Base-by-base conservation (phyloP, 352 stramenopile species). In the Aphanomyces stellatus region DNA sequence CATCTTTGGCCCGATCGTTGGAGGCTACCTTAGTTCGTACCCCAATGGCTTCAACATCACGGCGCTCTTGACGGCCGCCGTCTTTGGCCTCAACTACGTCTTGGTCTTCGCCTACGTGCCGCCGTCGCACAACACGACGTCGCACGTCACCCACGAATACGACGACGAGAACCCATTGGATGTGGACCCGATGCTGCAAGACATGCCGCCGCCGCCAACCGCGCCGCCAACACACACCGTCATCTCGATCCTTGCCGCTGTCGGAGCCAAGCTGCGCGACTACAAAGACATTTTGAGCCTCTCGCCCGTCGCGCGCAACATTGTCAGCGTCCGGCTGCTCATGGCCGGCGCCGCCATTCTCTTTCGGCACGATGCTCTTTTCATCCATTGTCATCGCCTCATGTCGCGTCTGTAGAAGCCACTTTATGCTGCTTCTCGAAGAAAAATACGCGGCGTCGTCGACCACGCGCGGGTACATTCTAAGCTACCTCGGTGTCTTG, bases 31-130 rank as follows among this genome's bases (percentile, higher is more conserved):
- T 25, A 84, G 84, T 51, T 68, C 74, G 8, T 71, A 88, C 28
- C 81, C 81, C 6, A 78, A 88, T 42, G 84, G 84, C 30, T 92
- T 92, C 72, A 88, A 90, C 78, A 87, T 88, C 73, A 90, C 84
- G 53, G 76, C 84, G 34, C 72, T 92, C 68, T 73, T 92, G 56
- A 90, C 84, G 15, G 77, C 82, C 28, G 69, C 67, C 28, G 71
- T 92, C 35, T 89, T 92, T 27, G 73, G 68, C 3, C 42, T 90
- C 70, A 92, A 92, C 65, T 90, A 88, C 65, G 73, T 56, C 37
- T 76, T 92, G 53, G 69, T 92, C 37, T 77, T 78, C 25, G 57
- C 33, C 17, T 57, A 57, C 30, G 49, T 57, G 22, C 49, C 49
- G 6, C 49, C 49, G 15, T 15, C 49, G 82, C 31, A 46, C 8